Evolutionary conservation across 495 filamentous ascomycete genomes (phyloP).

Genomic region (Penicillium canescens): DNA sequence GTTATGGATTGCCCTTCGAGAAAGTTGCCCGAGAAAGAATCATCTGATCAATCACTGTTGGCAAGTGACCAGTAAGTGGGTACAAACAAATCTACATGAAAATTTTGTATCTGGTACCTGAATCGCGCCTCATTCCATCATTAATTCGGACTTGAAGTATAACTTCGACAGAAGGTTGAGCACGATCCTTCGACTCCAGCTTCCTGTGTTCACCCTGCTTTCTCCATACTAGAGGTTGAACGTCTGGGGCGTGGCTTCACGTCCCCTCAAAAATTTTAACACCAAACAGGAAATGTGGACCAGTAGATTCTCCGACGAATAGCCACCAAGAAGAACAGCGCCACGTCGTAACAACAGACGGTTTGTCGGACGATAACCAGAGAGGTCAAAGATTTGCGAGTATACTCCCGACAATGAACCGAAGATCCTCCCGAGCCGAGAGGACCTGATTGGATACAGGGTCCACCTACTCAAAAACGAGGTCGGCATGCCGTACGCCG

Average conservation of each 20-base stretch:
- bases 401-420: constrained; percentile 21
- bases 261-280: neutral
- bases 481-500: constrained; percentile 11
- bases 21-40: neutral
- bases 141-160: no score
- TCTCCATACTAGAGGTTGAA: neutral
- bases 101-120: neutral
- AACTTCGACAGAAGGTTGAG: no score
- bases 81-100: neutral
- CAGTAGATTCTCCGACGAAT: constrained; percentile 14
- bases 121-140: neutral
- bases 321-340: constrained; percentile 1
- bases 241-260: neutral
- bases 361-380: constrained; percentile 15
- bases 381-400: neutral
- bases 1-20: neutral
- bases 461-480: neutral
- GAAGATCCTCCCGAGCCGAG: constrained; percentile 18
- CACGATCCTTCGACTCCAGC: neutral
- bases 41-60: constrained; percentile 1
- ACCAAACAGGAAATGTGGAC: constrained; percentile 13
- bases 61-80: neutral
- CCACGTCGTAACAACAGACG: constrained; percentile 5
- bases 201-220: neutral
- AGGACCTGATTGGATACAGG: neutral